Conservation (phyloP, 305 asterid species). For the Fraxinus baroniana region DNA sequence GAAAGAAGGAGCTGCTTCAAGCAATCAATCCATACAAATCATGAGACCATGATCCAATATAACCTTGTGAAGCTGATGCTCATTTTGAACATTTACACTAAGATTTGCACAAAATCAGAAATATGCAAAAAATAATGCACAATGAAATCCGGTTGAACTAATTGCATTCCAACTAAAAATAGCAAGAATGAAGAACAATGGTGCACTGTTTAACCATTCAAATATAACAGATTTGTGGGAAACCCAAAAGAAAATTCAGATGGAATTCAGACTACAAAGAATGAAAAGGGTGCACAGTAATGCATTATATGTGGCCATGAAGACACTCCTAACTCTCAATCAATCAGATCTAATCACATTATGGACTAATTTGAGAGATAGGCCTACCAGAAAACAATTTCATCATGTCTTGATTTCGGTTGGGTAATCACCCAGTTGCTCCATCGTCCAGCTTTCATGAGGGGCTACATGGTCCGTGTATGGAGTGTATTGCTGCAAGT, state of each 20-base stretch:
- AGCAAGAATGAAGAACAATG: not conserved
- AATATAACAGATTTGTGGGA: not conserved
- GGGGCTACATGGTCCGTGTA: slow-evolving; percentile 66
- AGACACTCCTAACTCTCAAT: slow-evolving; percentile 21
- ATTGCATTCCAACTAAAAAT: not conserved
- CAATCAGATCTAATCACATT: slow-evolving; percentile 14
- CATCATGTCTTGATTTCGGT: slow-evolving; percentile 33
- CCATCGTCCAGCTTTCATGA: slow-evolving; percentile 83
- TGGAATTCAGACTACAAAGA: slow-evolving; percentile 37
- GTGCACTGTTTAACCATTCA: not conserved
- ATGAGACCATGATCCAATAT: too few relatives aligned
- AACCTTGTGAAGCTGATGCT: not conserved
- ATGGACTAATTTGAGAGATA: not conserved
- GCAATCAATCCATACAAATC: not conserved
- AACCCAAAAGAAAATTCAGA: not conserved
- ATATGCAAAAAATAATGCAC: not conserved
- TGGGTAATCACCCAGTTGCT: slow-evolving; percentile 53
- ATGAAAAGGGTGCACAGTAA: slow-evolving; percentile 30
- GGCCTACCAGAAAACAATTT: slow-evolving; percentile 28
- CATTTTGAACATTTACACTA: not conserved
- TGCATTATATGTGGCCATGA: slow-evolving; percentile 25
- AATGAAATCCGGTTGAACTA: not conserved
- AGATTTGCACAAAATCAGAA: not conserved
- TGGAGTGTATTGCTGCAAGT: slow-evolving; percentile 61
- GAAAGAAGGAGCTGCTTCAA: not conserved